Evolutionary conservation across 78 protist species (phyloP), one percentile per base, ranked within the genome.

Genomic region (Monosiga brevicollis): DNA sequence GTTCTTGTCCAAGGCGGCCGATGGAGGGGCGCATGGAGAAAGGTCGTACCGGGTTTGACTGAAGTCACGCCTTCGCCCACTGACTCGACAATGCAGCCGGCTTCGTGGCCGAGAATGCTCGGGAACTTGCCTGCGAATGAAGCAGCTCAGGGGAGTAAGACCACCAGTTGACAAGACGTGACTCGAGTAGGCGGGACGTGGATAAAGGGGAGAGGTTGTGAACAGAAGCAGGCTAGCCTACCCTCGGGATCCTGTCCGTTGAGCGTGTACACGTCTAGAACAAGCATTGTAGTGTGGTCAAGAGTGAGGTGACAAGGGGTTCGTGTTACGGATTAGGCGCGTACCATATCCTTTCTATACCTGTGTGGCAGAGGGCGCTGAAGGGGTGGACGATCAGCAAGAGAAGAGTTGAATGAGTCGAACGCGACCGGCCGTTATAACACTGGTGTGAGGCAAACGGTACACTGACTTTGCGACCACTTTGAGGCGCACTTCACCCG

Each of bases 41-140:
- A 49, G 62, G 6, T 73, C 22, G 35, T 40, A 43, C 85, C 87
- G 0, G 73, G 76, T 26, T 79, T 73, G 36, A 87, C 91, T 26
- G 79, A 43, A 1, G 92, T 89, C 23, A 94, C 98, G 43, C 95
- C 98, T 87, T 93, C 97, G 71, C 98, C 98, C 39, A 96, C 88
- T 26, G 82, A 40, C 89, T 94, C 97, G 43, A 96, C 98, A 29
- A 93, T 35, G 76, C 95, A 95, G 74, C 91, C 95, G 38, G 94
- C 98, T 79, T 96, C 98, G 84, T 95, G 98, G 32, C 98, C 98
- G 35, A 95, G 88, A 49, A 94, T 92, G 85, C 72, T 55, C 77
- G 91, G 98, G 90, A 93, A 95, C 62, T 49, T 49, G 15, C 62
- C 62, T 49, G 62, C 62, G 15, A 15, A 6, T 20, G 62, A 29